Conservation (phyloP, 2,329 filamentous ascomycete species). For the Botrytis elliptica region DNA sequence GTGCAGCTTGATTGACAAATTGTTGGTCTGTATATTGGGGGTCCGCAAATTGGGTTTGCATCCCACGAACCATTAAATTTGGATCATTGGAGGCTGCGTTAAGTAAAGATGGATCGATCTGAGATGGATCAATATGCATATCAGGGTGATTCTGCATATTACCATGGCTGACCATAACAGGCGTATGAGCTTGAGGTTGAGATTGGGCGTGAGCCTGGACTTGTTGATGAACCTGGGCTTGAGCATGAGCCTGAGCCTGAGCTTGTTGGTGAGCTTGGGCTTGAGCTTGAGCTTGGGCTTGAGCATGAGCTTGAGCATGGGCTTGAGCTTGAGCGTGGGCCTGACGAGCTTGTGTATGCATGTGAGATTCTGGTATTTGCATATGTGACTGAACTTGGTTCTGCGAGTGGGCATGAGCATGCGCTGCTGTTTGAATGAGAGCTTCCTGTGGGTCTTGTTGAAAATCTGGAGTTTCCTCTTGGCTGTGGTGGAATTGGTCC, state of each 20-base stretch:
- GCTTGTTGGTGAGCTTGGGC: constrained; percentile 25
- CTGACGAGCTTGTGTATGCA: constrained; percentile 28
- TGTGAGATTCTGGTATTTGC: constrained; percentile 19
- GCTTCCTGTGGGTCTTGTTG: constrained; percentile 32
- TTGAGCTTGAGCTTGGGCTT: constrained; percentile 31
- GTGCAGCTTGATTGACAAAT: constrained; percentile 43
- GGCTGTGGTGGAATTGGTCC: constrained; percentile 31
- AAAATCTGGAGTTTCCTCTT: constrained; percentile 32
- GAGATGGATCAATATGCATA: constrained; percentile 62
- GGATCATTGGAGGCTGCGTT: constrained; percentile 48
- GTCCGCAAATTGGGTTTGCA: constrained; percentile 38
- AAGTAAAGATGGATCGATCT: constrained; percentile 63
- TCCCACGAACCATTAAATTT: constrained; percentile 38
- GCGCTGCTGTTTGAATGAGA: constrained; percentile 33
- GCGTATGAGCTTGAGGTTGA: constrained; percentile 25
- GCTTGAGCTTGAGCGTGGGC: constrained; percentile 28
- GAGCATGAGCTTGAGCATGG: constrained; percentile 27
- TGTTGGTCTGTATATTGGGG: constrained; percentile 38
- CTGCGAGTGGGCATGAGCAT: constrained; percentile 38
- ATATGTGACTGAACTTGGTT: constrained; percentile 27
- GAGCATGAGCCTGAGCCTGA: constrained; percentile 28
- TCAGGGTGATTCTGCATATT: constrained; percentile 58
- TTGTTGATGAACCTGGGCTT: constrained; percentile 27
- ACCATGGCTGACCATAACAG: constrained; percentile 42
- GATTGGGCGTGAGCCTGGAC: constrained; percentile 23